Evolutionary conservation across 805 yeast genomes (phyloP).

Genomic region (Saturnispora gosingensis): DNA sequence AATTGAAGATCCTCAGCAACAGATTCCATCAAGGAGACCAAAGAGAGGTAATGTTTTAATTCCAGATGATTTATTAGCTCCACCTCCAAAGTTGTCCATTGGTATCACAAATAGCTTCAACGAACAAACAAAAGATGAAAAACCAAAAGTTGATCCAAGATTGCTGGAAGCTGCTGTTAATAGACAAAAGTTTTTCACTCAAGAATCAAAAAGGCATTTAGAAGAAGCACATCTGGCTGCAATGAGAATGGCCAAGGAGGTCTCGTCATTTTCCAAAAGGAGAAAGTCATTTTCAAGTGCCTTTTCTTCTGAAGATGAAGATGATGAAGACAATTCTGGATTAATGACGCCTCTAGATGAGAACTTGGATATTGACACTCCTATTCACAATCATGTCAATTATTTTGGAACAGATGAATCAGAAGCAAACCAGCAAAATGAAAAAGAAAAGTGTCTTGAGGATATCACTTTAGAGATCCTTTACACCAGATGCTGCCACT

Average conservation of each 20-base stretch:
- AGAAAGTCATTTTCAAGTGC: slow-evolving; percentile 11
- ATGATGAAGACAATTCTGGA: slow-evolving; percentile 15
- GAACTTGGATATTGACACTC: slow-evolving; percentile 54
- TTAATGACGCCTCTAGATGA: slow-evolving; percentile 1
- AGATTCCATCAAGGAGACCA: slow-evolving; percentile 49
- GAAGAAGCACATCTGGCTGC: slow-evolving; percentile 71
- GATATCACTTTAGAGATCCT: slow-evolving; percentile 37
- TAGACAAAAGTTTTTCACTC: slow-evolving; percentile 41
- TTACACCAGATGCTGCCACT: slow-evolving; percentile 42
- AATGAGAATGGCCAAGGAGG: slow-evolving; percentile 59
- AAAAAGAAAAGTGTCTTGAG: slow-evolving; percentile 21
- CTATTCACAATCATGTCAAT: slow-evolving; percentile 40
- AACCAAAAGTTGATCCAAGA: slow-evolving; percentile 31
- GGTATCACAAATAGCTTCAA: slow-evolving; percentile 52
- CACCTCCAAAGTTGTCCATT: slow-evolving; percentile 53
- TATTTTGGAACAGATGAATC: slow-evolving; percentile 22
- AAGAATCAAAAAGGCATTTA: slow-evolving; percentile 64
- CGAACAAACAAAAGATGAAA: slow-evolving; percentile 22
- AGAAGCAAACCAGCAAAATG: slow-evolving; percentile 1
- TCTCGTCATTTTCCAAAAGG: slow-evolving; percentile 34
- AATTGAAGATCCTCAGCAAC: slow-evolving; percentile 49
- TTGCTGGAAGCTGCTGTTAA: slow-evolving; percentile 52
- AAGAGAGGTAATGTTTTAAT: slow-evolving; percentile 44
- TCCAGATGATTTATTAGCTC: slow-evolving; percentile 59
- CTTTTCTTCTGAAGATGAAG: slow-evolving; percentile 18